Evolutionary conservation across 768 basidiomycete genomes (phyloP), one percentile per base, ranked within the genome.

Genomic region (Mycena leptocephala): DNA sequence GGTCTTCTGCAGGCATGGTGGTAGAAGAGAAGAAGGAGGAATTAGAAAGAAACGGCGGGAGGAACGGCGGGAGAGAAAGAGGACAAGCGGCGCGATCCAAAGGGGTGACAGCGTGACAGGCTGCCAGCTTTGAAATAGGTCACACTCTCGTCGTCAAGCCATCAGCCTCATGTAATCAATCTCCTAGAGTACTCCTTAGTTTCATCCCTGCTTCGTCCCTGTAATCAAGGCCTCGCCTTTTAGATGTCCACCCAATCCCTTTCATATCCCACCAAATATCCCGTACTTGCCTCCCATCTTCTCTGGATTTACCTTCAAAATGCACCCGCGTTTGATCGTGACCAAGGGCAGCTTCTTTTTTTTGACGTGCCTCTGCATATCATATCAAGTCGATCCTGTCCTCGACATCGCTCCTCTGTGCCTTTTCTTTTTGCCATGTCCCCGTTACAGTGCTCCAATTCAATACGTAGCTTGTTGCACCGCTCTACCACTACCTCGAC

Each of bases 1-100:
- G 90, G 35, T 90, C 87, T 62, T 89, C 83, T 81, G 81, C 68
- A 78, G 88, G 68, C 59, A 79, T 76, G 83, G 80, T 43, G 82
- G 80, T 65, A 86, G 82, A 86, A 88, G 87, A 78, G 82, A 81
- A 76, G 80, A 78, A 74, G 75, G 79, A 80, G 79, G 80, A 75
- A 83, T 82, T 79, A 80, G 79, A 81, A 82, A 80, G 81, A 79
- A 80, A 80, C 82, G 80, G 80, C 33, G 20, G 46, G 61, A 41
- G 53, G 39, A 53, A 41, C n/a, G 53, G 53, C 18, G 26, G 41
- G 35, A 22, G 43, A 46, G 61, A 20, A 28, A 26, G 20, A 26
- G 32, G n/a, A n/a, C 35, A n/a, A 33, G 43, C 22, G 16, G 22
- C 43, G 11, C 11, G 39, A 18, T 3, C 39, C 39, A 41, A 20